Conservation (phyloP, 176 grass and related monocot genomes). For the Avena insularis region DNA sequence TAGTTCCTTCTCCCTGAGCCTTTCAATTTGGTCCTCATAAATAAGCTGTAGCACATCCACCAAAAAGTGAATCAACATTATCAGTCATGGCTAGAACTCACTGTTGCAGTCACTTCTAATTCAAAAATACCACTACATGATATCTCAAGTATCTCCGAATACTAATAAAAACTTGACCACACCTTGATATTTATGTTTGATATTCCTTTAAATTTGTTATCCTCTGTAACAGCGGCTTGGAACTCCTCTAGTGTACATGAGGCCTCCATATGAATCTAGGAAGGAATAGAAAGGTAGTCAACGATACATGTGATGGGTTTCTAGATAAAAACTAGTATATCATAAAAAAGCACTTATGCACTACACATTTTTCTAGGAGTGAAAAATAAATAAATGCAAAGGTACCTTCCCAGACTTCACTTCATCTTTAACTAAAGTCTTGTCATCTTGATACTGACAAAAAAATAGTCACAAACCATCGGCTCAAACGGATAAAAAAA, state of each 20-base stretch:
- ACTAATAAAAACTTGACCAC: not conserved
- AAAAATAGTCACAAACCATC: conserved; percentile 1
- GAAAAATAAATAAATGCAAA: conserved; percentile 6
- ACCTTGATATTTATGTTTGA: conserved; percentile 88
- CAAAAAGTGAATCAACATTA: too few relatives aligned
- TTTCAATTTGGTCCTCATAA: conserved; percentile 91
- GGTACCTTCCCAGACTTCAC: conserved; percentile 45
- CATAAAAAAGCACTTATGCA: conserved; percentile 5
- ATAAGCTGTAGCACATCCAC: conserved; percentile 63
- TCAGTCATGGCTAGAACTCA: not conserved
- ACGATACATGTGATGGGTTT: conserved; percentile 6
- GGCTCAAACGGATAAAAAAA: not conserved
- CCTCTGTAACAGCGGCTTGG: conserved; percentile 61
- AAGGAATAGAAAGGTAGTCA: conserved; percentile 35
- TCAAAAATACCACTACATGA: not conserved
- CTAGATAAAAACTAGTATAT: not conserved
- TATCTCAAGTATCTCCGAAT: not conserved
- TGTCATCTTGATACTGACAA: conserved; percentile 47
- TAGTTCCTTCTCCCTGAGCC: conserved; percentile 82
- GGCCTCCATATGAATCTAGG: conserved; percentile 71
- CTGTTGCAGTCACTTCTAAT: not conserved
- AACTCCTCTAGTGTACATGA: conserved; percentile 79
- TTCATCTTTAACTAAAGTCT: conserved; percentile 36
- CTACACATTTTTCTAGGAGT: not conserved
- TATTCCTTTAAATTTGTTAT: conserved; percentile 73